Percentiles rank a stretch among this genome's conserved stretches.
Evolutionary conservation across 2,329 filamentous ascomycete species (phyloP).

Genomic region (Gremmenia infestans): DNA sequence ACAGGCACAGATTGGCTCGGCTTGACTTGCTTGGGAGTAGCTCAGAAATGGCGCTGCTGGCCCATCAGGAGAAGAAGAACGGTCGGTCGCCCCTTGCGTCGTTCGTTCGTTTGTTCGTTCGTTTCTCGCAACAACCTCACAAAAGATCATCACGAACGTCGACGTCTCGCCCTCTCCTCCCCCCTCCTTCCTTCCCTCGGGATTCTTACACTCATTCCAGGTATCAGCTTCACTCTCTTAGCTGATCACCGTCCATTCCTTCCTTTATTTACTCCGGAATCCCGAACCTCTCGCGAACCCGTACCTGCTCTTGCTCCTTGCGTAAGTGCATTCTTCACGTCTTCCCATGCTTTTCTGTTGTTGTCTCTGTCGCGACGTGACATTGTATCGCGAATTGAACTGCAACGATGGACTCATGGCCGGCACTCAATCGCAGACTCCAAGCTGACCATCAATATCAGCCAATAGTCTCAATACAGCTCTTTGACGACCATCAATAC

Average conservation of each 20-base stretch:
- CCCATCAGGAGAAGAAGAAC: too few relatives aligned
- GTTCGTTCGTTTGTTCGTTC: too few relatives aligned
- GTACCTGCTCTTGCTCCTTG: conserved; percentile 7
- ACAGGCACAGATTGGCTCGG: too few relatives aligned
- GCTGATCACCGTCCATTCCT: conserved; percentile 37
- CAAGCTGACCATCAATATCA: background rate
- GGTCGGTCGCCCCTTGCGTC: too few relatives aligned
- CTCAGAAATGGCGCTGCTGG: too few relatives aligned
- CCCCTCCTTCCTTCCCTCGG: conserved; percentile 28
- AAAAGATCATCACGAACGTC: background rate
- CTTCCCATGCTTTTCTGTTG: too few relatives aligned
- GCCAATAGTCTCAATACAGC: background rate
- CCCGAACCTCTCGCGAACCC: conserved; percentile 1
- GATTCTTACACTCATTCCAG: conserved; percentile 31
- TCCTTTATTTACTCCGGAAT: conserved; percentile 8
- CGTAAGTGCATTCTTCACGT: conserved; percentile 13
- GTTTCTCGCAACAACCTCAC: too few relatives aligned
- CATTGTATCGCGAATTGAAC: background rate
- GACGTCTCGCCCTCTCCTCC: background rate
- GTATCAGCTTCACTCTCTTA: conserved; percentile 42
- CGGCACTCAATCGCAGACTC: background rate
- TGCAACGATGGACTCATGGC: background rate
- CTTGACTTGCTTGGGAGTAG: too few relatives aligned
- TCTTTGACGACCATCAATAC: background rate
- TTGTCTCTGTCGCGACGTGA: too few relatives aligned